Evolutionary conservation across 139 green algal genomes (phyloP).

Genomic region (Ettlia oleoabundans): DNA sequence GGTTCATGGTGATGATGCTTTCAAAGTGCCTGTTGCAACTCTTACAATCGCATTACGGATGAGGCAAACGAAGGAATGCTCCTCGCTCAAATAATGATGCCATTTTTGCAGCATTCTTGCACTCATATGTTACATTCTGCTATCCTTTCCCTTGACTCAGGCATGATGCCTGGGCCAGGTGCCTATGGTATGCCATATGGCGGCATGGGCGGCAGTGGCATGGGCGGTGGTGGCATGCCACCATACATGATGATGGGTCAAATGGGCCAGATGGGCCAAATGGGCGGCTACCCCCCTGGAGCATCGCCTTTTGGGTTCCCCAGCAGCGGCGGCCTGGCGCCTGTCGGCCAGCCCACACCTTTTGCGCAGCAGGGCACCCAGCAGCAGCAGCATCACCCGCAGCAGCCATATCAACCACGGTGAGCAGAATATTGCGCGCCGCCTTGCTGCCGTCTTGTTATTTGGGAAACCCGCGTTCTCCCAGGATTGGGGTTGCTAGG

Average conservation of each 20-base stretch:
- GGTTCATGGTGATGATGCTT: no score
- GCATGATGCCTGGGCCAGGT: slow-evolving; percentile 5
- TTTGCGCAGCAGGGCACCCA: slow-evolving; percentile 12
- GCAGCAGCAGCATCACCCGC: slow-evolving; percentile 4
- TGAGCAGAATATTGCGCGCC: not conserved
- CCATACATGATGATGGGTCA: slow-evolving; percentile 21
- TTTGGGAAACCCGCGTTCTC: no score
- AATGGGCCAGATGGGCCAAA: not conserved
- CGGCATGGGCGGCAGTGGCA: slow-evolving; percentile 20
- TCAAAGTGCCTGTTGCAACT: no score
- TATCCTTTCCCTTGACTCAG: not conserved
- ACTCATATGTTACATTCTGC: not conserved
- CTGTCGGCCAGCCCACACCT: not conserved
- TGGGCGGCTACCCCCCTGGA: slow-evolving; percentile 5
- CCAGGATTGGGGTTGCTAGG: no score
- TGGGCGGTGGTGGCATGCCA: not conserved
- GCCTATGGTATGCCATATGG: slow-evolving; percentile 9
- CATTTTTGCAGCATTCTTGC: not conserved
- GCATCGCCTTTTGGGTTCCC: slow-evolving; percentile 10
- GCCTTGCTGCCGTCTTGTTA: no score
- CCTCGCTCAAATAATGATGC: not conserved
- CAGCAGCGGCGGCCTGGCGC: not conserved
- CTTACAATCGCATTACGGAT: no score
- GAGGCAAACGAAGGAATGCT: no score
- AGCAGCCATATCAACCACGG: slow-evolving; percentile 6